Percentiles rank a stretch among this genome's conserved stretches.
Evolutionary conservation across 2,329 filamentous ascomycete species (phyloP).

Genomic region (Fusarium dlaminii): DNA sequence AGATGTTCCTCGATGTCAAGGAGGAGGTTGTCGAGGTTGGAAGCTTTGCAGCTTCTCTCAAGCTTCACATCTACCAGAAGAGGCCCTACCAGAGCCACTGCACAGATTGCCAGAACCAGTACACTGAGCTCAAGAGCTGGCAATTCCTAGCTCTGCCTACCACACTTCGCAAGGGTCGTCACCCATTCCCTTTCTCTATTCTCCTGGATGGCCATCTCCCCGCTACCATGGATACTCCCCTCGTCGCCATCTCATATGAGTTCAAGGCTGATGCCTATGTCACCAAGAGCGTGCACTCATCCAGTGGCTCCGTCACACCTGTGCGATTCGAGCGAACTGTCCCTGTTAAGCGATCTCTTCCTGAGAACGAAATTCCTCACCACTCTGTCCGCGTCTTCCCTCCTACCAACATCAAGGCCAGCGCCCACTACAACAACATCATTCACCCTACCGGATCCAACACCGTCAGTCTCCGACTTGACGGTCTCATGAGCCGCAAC

Average conservation of each 20-base stretch:
- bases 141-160: conserved; percentile 72
- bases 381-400: conserved; percentile 95
- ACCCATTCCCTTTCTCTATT: conserved; percentile 89
- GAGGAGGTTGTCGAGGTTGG: conserved; percentile 74
- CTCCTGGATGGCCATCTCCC: conserved; percentile 88
- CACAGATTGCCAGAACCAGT: conserved; percentile 75
- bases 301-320: conserved; percentile 51
- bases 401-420: conserved; percentile 90
- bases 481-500: conserved; percentile 82
- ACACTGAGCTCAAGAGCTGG: conserved; percentile 81
- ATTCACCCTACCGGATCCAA: conserved; percentile 89
- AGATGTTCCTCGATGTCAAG: conserved; percentile 77
- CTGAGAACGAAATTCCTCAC: conserved; percentile 78
- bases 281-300: conserved; percentile 61
- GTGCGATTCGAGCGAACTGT: conserved; percentile 75
- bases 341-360: conserved; percentile 80
- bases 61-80: conserved; percentile 78
- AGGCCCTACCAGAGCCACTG: conserved; percentile 85
- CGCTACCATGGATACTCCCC: conserved; percentile 77
- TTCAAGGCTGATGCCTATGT: conserved; percentile 74
- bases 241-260: conserved; percentile 81
- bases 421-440: conserved; percentile 82
- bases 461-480: conserved; percentile 80
- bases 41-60: conserved; percentile 76
- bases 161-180: conserved; percentile 63